These are phyloP conservation scores for Taphrina populina DNA, from an alignment of 1,139 yeast genomes.

Conservation along the genomic window DNA sequence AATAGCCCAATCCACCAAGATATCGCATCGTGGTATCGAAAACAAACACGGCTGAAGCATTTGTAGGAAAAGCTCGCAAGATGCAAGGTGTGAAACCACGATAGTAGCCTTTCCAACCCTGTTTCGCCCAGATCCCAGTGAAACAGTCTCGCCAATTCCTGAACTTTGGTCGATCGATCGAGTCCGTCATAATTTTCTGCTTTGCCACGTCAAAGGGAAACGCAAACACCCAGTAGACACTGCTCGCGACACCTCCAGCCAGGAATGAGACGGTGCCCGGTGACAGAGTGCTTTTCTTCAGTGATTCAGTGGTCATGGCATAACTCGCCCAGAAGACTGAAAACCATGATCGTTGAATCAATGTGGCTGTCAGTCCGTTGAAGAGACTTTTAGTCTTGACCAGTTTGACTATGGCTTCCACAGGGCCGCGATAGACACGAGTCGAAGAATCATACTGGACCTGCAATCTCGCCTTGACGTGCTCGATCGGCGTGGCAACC, in stretches of 20 bases:
- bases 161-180: constrained; percentile 66
- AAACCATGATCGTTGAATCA: constrained; percentile 83
- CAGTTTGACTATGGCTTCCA: constrained; percentile 52
- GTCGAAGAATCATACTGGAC: constrained; percentile 80
- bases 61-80: constrained; percentile 71
- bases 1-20: constrained; percentile 8
- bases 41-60: constrained; percentile 90
- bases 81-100: constrained; percentile 79
- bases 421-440: constrained; percentile 71
- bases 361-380: constrained; percentile 61
- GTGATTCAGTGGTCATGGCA: constrained; percentile 69
- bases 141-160: constrained; percentile 54
- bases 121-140: constrained; percentile 57
- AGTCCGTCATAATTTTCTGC: constrained; percentile 81
- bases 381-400: constrained; percentile 9
- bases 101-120: constrained; percentile 53
- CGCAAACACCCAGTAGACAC: constrained; percentile 80
- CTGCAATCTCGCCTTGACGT: constrained; percentile 77
- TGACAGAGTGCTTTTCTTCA: constrained; percentile 62
- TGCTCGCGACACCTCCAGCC: constrained; percentile 84
- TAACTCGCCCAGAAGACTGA: constrained; percentile 95
- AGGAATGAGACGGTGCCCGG: constrained; percentile 76
- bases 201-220: constrained; percentile 88
- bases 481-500: constrained; percentile 92
- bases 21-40: constrained; percentile 76